A percentile compares a stretch with the other conserved stretches of the same genome.
phyloP scores from a whole-genome alignment of 2,329 filamentous ascomycete species.

The Trichoderma brevicompactum region DNA sequence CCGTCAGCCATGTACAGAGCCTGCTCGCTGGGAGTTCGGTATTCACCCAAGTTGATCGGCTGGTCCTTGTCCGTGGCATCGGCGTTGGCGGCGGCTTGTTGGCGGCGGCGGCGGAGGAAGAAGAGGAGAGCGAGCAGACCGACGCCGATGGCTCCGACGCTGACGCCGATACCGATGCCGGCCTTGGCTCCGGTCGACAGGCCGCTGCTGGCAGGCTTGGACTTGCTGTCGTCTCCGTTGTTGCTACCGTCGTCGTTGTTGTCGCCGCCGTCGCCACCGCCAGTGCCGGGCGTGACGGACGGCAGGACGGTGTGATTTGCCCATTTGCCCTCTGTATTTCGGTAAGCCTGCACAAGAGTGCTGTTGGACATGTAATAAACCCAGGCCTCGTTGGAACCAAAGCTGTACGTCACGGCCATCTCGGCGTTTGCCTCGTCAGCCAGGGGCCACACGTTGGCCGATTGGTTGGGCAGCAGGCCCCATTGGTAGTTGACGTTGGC shows the following conservation, averaged over 20 bases:
- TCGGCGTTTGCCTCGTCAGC: slow-evolving; percentile 6
- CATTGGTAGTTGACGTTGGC: slow-evolving; percentile 15
- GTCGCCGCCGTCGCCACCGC: not conserved
- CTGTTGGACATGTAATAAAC: slow-evolving; percentile 15
- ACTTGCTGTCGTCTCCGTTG: not conserved
- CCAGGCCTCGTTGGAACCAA: not conserved
- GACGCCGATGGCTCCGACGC: not conserved
- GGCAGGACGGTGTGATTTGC: not conserved
- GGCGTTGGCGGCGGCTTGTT: not conserved
- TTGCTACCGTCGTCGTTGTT: not conserved
- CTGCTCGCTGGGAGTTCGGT: slow-evolving; percentile 14
- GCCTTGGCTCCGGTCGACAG: slow-evolving; percentile 23
- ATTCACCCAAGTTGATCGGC: slow-evolving; percentile 17
- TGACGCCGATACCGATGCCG: slow-evolving; percentile 18
- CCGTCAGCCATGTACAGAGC: slow-evolving; percentile 21
- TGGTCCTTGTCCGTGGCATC: slow-evolving; percentile 21
- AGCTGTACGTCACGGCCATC: slow-evolving; percentile 4
- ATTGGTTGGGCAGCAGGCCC: slow-evolving; percentile 15
- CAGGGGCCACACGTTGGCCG: not conserved
- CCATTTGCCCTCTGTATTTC: slow-evolving; percentile 2
- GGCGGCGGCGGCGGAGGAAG: slow-evolving; percentile 9
- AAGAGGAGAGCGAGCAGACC: slow-evolving; percentile 11
- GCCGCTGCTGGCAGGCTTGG: not conserved
- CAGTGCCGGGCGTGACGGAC: too few species aligned
- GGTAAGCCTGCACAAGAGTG: slow-evolving; percentile 16